A percentile compares a stretch with the other conserved stretches of the same genome.
Conservation (phyloP, 1,284 basidiomycete species). For the Cutaneotrichosporon cutaneum region DNA sequence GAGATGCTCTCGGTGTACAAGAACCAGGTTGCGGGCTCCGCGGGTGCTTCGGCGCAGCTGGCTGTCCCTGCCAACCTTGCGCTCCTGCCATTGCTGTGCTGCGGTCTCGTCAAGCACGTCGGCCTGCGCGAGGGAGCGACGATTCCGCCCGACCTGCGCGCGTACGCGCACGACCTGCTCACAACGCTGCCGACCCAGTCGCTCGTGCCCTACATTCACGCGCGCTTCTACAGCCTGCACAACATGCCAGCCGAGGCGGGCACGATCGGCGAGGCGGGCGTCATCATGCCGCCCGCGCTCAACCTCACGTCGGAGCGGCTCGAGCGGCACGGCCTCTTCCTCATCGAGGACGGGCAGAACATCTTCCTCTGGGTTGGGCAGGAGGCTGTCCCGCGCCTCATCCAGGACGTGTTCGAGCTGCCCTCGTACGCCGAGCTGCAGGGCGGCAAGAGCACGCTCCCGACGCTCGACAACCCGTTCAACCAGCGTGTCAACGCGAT, state of each 20-base stretch:
- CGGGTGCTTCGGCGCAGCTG: conserved; percentile 90
- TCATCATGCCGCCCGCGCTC: conserved; percentile 59
- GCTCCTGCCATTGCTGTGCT: conserved; percentile 83
- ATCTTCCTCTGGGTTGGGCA: conserved; percentile 98
- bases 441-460: conserved; percentile 90
- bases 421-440: conserved; percentile 82
- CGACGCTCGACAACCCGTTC: conserved; percentile 86
- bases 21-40: conserved; percentile 89
- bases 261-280: conserved; percentile 45
- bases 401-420: conserved; percentile 91
- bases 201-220: conserved; percentile 90
- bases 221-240: conserved; percentile 92
- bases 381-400: conserved; percentile 90
- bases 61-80: conserved; percentile 89
- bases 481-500: conserved; percentile 90
- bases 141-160: conserved; percentile 92
- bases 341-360: conserved; percentile 97
- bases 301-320: conserved; percentile 90
- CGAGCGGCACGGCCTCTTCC: conserved; percentile 90
- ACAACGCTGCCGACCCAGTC: conserved; percentile 88
- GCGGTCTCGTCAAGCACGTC: conserved; percentile 92
- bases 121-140: conserved; percentile 92
- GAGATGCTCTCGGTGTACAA: conserved; percentile 93
- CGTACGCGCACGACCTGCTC: conserved; percentile 90
- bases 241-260: conserved; percentile 67